Conservation (phyloP, 441 rosid genomes). For the Kokia cookei region DNA sequence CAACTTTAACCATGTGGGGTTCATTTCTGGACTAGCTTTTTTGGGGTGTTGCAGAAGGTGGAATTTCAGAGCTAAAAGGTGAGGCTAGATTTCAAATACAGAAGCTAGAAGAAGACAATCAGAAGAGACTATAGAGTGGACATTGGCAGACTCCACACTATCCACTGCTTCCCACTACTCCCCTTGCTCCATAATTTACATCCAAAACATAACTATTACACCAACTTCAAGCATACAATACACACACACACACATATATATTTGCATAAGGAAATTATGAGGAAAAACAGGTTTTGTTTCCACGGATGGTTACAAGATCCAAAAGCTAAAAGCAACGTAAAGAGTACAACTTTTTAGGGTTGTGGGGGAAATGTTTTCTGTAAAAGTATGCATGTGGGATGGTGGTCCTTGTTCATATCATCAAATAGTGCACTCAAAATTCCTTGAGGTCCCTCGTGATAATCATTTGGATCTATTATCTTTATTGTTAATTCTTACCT, state of each 20-base stretch:
- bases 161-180: conserved; percentile 28
- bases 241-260: background rate
- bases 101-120: background rate
- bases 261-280: background rate
- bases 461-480: background rate
- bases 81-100: background rate
- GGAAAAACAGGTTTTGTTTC: background rate
- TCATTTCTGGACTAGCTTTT: conserved; percentile 13
- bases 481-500: background rate
- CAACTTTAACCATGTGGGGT: conserved; percentile 33
- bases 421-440: conserved; percentile 2
- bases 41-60: conserved; percentile 7
- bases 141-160: conserved; percentile 5
- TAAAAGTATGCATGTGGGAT: background rate
- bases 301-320: background rate
- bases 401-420: conserved; percentile 1
- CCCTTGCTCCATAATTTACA: background rate
- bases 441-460: background rate
- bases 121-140: background rate
- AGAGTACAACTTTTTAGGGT: background rate
- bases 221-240: background rate
- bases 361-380: background rate
- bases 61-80: conserved; percentile 14
- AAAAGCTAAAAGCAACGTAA: background rate
- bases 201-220: background rate